phyloP scores from a whole-genome alignment of 176 grass and related monocot species.

The Musa schizocarpa region DNA sequence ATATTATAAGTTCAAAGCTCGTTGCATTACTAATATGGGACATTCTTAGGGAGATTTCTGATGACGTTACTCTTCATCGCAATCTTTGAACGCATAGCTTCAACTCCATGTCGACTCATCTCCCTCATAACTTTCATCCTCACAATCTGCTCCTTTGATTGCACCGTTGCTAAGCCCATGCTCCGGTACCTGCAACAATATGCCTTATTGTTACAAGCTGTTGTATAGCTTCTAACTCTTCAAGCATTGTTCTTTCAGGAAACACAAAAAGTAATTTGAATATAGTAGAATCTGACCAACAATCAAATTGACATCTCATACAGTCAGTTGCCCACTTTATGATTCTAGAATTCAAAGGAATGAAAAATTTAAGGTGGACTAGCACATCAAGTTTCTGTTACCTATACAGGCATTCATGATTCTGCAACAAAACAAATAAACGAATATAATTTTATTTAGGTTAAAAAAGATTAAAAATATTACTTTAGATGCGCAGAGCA shows the following conservation, averaged over 20 bases:
- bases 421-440: not conserved
- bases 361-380: no score
- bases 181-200: slow-evolving; percentile 49
- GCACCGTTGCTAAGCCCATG: slow-evolving; percentile 86
- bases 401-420: no score
- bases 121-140: slow-evolving; percentile 78
- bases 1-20: not conserved
- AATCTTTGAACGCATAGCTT: slow-evolving; percentile 69
- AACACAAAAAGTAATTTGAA: no score
- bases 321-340: no score
- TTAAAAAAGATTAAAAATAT: not conserved
- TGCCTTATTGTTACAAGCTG: no score
- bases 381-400: no score
- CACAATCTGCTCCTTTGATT: slow-evolving; percentile 75
- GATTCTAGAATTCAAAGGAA: no score
- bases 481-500: not conserved
- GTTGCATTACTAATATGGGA: slow-evolving; percentile 41
- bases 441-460: not conserved
- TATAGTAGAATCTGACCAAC: no score
- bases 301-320: no score
- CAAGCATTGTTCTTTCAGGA: no score
- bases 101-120: slow-evolving; percentile 63
- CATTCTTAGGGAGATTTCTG: slow-evolving; percentile 87
- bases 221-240: no score
- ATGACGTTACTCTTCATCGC: slow-evolving; percentile 95